Conservation (phyloP, 1,139 yeast genomes). For the Pichia kudriavzevii region DNA sequence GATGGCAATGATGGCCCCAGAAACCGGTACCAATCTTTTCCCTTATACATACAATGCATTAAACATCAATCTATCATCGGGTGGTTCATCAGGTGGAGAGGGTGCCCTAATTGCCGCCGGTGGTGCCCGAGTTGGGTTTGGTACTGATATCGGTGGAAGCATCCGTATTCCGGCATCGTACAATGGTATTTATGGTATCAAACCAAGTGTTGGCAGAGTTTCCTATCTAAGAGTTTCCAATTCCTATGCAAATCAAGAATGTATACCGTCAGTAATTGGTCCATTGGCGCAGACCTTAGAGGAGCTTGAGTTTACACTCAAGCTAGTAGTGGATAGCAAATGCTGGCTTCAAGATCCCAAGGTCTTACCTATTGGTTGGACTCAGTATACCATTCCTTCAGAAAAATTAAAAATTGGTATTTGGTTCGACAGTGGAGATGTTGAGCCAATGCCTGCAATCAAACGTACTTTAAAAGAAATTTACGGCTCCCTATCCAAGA, state of each 20-base stretch:
- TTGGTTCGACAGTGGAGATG: conserved; percentile 28
- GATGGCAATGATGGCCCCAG: conserved; percentile 47
- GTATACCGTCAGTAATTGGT: conserved; percentile 48
- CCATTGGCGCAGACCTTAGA: conserved; percentile 52
- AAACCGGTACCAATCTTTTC: conserved; percentile 38
- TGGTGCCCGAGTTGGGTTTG: conserved; percentile 46
- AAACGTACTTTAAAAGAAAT: conserved; percentile 33
- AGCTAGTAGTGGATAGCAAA: conserved; percentile 40
- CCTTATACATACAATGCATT: conserved; percentile 45
- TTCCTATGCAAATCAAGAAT: conserved; percentile 51
- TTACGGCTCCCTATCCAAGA: conserved; percentile 22
- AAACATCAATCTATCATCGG: conserved; percentile 39
- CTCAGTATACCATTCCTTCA: conserved; percentile 24
- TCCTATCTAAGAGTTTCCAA: conserved; percentile 46
- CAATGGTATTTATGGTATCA: conserved; percentile 47
- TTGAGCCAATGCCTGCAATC: conserved; percentile 45
- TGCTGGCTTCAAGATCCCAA: conserved; percentile 53
- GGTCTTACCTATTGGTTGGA: conserved; percentile 42
- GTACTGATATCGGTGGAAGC: conserved; percentile 62
- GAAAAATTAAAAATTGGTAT: conserved; percentile 28
- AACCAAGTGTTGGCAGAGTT: conserved; percentile 42
- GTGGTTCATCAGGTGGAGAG: conserved; percentile 62
- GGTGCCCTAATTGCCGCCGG: conserved; percentile 46
- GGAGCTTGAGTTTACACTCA: conserved; percentile 59
- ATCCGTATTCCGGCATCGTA: conserved; percentile 51